Conservation (phyloP, 2,329 filamentous ascomycete genomes). For the Graphiopsis chlorocephala region DNA sequence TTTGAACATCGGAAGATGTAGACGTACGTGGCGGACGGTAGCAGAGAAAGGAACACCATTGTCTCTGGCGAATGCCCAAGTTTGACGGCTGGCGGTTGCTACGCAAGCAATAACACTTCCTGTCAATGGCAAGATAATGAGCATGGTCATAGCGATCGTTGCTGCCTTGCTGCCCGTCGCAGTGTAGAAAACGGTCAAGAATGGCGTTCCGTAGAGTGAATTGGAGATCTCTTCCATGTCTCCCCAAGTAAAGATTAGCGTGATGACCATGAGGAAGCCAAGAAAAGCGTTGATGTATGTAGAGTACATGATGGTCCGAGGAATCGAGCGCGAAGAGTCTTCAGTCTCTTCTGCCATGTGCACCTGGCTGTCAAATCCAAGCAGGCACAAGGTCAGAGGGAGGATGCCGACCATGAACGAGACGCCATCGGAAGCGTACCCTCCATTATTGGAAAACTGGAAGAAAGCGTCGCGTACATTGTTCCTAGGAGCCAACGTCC, state of each 20-base stretch:
- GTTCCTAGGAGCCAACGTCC: slow-evolving; percentile 42
- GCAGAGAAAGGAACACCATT: slow-evolving; percentile 20
- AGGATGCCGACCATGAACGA: slow-evolving; percentile 46
- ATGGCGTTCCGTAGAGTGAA: slow-evolving; percentile 30
- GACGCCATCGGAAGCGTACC: slow-evolving; percentile 43
- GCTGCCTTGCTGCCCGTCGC: slow-evolving; percentile 33
- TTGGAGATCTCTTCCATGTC: slow-evolving; percentile 21
- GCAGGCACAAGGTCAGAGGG: slow-evolving; percentile 21
- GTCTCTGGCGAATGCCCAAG: slow-evolving; percentile 30
- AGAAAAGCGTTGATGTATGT: slow-evolving; percentile 23
- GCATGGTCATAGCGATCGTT: slow-evolving; percentile 33
- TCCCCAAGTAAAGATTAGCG: slow-evolving; percentile 36
- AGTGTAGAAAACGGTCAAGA: slow-evolving; percentile 37
- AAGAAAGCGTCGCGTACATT: slow-evolving; percentile 46
- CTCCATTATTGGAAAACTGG: slow-evolving; percentile 47
- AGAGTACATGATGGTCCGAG: slow-evolving; percentile 25
- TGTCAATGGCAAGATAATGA: slow-evolving; percentile 34
- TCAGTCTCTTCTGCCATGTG: slow-evolving; percentile 32
- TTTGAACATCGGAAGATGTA: neutral
- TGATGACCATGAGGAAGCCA: slow-evolving; percentile 28
- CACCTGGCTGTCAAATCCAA: slow-evolving; percentile 27
- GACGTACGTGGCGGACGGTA: slow-evolving; percentile 22
- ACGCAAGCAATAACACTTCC: slow-evolving; percentile 35
- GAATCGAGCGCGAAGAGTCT: slow-evolving; percentile 26
- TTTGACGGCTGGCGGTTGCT: slow-evolving; percentile 39